phyloP scores from a whole-genome alignment of 441 rosid species.

The Populus hybrid region DNA sequence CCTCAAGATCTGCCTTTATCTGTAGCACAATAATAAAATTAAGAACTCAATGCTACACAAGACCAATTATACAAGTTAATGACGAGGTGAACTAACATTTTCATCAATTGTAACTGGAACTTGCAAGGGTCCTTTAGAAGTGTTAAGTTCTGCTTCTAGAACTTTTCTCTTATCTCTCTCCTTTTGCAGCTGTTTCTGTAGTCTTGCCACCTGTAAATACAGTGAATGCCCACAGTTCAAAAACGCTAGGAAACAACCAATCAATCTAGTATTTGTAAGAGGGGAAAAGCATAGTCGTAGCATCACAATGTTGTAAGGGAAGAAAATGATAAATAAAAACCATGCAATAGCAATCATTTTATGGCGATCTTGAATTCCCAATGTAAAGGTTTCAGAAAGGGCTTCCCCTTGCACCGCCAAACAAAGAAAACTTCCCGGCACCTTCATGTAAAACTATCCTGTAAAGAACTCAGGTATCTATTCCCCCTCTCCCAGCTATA shows the following conservation, averaged over 20 bases:
- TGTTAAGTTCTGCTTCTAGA: conserved; percentile 62
- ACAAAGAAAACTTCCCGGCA: not conserved
- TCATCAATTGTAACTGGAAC: conserved; percentile 44
- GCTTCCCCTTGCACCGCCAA: not conserved
- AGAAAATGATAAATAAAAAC: not conserved
- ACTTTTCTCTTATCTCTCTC: conserved; percentile 63
- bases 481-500: not conserved
- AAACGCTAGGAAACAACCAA: not conserved
- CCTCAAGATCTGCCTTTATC: conserved; percentile 63
- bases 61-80: conserved; percentile 16
- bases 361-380: not conserved
- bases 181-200: conserved; percentile 75
- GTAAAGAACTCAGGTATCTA: not conserved
- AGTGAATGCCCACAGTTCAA: not conserved
- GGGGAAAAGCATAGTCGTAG: not conserved
- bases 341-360: not conserved
- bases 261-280: not conserved
- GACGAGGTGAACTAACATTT: conserved; percentile 47
- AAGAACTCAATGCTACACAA: conserved; percentile 18
- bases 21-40: conserved; percentile 33
- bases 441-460: not conserved
- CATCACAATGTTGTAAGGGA: not conserved
- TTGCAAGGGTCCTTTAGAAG: conserved; percentile 39
- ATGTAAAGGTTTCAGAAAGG: not conserved
- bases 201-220: conserved; percentile 44